Evolutionary conservation across 768 basidiomycete genomes (phyloP), one percentile per base, ranked within the genome.

Genomic region (Lentinula edodes): DNA sequence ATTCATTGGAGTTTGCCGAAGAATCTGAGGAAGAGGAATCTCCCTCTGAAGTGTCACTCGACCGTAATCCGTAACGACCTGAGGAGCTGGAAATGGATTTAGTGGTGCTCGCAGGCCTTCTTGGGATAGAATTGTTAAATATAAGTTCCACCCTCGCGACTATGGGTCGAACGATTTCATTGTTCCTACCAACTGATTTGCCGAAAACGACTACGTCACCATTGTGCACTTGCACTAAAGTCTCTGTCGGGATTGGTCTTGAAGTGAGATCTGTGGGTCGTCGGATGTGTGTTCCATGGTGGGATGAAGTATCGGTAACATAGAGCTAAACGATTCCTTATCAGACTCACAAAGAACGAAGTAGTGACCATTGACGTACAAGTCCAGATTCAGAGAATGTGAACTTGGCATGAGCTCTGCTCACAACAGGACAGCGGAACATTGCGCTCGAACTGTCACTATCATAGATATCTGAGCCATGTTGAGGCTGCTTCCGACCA

Each of bases 371-470:
- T 61, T 58, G 60, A 67, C 80, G 65, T 80, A 91, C 90, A 76
- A 83, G 80, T 51, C 89, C 88, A 64, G 79, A 81, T 66, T 89
- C 86, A 5, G 86, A 78, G 71, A 91, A 87, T 20, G 81, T 79
- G 62, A 93, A 85, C 78, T 85, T 89, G 61, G 90, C 90, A 75
- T 93, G 90, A 68, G 76, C 83, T 28, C 90, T 82, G 70, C 88
- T 90, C 64, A 93, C 87, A 51, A 92, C 90, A 35, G 89, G 86
- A 68, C 90, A 91, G 53, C 84, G 74, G 65, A 91, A 91, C 71
- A 85, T 80, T 15, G 84, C 88, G 61, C 78, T 79, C 59, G 79
- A 78, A 53, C 70, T 70, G 28, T 79, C 77, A 54, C 71, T 72
- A 61, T 75, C 77, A 52, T 72, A 71, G 63, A 73, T 70, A 61